A percentile compares a stretch with the other conserved stretches of the same genome.
phyloP scores from a whole-genome alignment of 176 grass and related monocot genomes.

The Carex kokanica region DNA sequence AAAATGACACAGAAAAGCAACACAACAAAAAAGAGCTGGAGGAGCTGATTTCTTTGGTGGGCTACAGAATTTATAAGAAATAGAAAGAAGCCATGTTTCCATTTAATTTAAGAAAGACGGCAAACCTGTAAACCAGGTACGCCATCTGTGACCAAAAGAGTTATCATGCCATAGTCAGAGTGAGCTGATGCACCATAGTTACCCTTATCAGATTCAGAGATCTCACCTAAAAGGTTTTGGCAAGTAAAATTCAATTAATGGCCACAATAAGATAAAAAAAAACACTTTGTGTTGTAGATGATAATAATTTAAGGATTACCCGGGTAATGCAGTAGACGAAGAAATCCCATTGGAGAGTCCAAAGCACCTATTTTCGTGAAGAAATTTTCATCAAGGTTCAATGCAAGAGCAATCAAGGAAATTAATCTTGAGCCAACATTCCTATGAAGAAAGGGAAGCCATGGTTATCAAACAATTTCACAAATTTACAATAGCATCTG shows the following conservation, averaged over 20 bases:
- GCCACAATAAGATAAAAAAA: constrained; percentile 3
- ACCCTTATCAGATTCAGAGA: constrained; percentile 39
- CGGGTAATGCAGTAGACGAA: constrained; percentile 77
- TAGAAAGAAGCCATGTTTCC: background rate
- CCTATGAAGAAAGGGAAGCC: constrained; percentile 30
- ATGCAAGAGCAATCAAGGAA: constrained; percentile 62
- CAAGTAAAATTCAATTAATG: background rate
- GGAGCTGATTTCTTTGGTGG: background rate
- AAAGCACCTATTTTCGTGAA: constrained; percentile 43
- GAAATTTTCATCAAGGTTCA: constrained; percentile 63
- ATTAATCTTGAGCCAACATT: constrained; percentile 42
- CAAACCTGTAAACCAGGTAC: constrained; percentile 69
- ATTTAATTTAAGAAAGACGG: background rate
- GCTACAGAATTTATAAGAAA: background rate
- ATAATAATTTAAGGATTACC: constrained; percentile 30
- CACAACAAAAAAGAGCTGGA: background rate
- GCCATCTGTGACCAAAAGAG: constrained; percentile 50
- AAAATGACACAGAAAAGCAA: background rate
- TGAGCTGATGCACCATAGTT: constrained; percentile 68
- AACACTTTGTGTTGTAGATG: constrained; percentile 8
- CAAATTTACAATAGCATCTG: background rate
- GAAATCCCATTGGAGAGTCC: constrained; percentile 25
- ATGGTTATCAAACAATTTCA: background rate
- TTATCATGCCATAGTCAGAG: constrained; percentile 72
- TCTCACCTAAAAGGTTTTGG: constrained; percentile 32